Evolutionary conservation across 306 rosid species (phyloP).

Genomic region (Pyrus betulifolia): DNA sequence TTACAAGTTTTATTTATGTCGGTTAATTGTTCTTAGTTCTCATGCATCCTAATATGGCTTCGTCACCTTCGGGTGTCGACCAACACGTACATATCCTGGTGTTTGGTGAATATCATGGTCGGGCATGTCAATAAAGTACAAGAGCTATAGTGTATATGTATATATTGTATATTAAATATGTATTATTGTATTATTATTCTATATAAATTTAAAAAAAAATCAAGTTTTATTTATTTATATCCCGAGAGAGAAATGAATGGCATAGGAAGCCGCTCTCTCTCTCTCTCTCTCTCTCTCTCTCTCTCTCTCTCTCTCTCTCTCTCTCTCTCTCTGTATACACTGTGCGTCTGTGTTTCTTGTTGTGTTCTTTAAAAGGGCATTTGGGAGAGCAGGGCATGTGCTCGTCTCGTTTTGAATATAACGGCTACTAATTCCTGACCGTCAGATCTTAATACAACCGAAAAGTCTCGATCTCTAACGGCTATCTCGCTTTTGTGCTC

Average conservation of each 20-base stretch:
- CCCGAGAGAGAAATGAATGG: background rate
- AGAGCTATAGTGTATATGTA: no score
- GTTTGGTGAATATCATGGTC: no score
- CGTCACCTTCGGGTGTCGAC: no score
- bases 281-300: background rate
- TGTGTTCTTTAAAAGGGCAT: conserved; percentile 1
- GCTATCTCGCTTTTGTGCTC: conserved; percentile 20
- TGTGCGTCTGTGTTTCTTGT: background rate
- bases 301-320: background rate
- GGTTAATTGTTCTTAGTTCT: no score
- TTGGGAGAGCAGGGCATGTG: conserved; percentile 4
- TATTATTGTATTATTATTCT: no score
- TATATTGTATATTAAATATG: no score
- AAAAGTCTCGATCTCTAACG: conserved; percentile 21
- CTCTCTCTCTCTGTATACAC: background rate
- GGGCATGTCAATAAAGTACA: no score
- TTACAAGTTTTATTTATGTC: no score
- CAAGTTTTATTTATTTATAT: no score
- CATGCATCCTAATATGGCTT: no score
- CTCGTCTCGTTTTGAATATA: conserved; percentile 24
- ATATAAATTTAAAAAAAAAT: no score
- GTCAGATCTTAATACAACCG: conserved; percentile 7
- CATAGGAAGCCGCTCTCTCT: background rate
- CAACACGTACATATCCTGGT: no score
- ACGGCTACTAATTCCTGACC: conserved; percentile 33